phyloP scores from a whole-genome alignment of 164 flowering plant genomes.

The Magnolia officinalis region DNA sequence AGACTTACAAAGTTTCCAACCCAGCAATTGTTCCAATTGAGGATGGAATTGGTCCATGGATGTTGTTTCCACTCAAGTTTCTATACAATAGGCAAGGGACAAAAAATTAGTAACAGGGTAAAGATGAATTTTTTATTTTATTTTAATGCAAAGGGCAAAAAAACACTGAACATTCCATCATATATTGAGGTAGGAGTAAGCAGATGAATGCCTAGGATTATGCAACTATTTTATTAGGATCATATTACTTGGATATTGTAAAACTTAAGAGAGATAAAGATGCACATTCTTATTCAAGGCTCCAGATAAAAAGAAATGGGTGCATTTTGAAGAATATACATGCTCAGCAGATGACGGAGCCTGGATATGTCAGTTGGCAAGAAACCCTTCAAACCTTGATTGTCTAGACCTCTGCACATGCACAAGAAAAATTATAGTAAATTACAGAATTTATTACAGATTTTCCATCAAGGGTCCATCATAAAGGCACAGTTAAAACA shows the following conservation, averaged over 20 bases:
- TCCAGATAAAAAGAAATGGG: not conserved
- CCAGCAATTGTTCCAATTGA: slow-evolving; percentile 63
- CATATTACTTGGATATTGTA: not conserved
- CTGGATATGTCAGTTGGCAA: slow-evolving; percentile 72
- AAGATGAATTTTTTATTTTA: not conserved
- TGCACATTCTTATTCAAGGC: slow-evolving; percentile 6
- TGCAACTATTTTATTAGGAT: not conserved
- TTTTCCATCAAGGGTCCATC: not conserved
- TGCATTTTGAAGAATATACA: slow-evolving; percentile 45
- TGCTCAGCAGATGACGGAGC: slow-evolving; percentile 68
- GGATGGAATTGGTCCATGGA: slow-evolving; percentile 72
- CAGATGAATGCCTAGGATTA: not conserved
- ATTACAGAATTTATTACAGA: not conserved
- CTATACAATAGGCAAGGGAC: slow-evolving; percentile 29
- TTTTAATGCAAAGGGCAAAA: slow-evolving; percentile 1
- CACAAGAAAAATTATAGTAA: slow-evolving; percentile 9
- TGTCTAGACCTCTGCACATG: slow-evolving; percentile 77
- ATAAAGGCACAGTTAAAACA: not conserved
- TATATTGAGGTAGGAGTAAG: not conserved
- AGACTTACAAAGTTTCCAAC: slow-evolving; percentile 64
- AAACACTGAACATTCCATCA: not conserved
- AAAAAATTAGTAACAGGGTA: not conserved
- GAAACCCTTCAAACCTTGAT: slow-evolving; percentile 86
- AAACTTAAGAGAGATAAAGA: not conserved
- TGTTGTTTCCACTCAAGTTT: slow-evolving; percentile 86